A percentile compares a stretch with the other conserved stretches of the same genome.
These are phyloP conservation scores for Hura crepitans DNA, from an alignment of 441 rosid species.

Conservation along the genomic window DNA sequence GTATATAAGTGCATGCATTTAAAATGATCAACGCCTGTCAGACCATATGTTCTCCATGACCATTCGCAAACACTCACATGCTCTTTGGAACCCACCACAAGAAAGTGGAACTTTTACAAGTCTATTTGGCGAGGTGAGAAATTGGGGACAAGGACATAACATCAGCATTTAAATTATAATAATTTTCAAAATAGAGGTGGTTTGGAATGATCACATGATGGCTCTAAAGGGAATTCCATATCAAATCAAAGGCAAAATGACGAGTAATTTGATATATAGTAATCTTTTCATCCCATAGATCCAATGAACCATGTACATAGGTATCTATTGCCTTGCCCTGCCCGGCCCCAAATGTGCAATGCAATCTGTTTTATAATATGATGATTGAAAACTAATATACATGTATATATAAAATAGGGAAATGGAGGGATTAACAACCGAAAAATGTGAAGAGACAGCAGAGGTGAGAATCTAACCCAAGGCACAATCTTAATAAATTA, in stretches of 20 bases:
- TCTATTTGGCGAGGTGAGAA: neutral
- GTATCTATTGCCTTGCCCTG: too few relatives aligned
- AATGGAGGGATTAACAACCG: too few relatives aligned
- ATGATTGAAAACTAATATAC: too few relatives aligned
- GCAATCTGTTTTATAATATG: too few relatives aligned
- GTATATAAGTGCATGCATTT: neutral
- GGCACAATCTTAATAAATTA: neutral
- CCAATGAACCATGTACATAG: too few relatives aligned
- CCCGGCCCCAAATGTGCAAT: too few relatives aligned
- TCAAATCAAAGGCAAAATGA: too few relatives aligned
- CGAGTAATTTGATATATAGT: too few relatives aligned
- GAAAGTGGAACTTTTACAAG: neutral
- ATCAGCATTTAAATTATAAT: neutral
- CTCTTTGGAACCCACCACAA: neutral
- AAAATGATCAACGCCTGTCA: neutral
- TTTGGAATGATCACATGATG: neutral
- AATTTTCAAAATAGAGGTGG: neutral
- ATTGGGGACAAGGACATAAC: neutral
- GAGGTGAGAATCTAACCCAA: slow-evolving; percentile 11
- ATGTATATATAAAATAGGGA: too few relatives aligned
- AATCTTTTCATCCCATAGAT: too few relatives aligned
- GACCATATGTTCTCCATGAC: neutral
- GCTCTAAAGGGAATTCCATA: neutral
- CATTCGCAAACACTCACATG: neutral
- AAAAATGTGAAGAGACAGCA: neutral